These are phyloP conservation scores for Zymoseptoria pseudotritici DNA, from an alignment of 2,329 filamentous ascomycete genomes.

Conservation along the genomic window DNA sequence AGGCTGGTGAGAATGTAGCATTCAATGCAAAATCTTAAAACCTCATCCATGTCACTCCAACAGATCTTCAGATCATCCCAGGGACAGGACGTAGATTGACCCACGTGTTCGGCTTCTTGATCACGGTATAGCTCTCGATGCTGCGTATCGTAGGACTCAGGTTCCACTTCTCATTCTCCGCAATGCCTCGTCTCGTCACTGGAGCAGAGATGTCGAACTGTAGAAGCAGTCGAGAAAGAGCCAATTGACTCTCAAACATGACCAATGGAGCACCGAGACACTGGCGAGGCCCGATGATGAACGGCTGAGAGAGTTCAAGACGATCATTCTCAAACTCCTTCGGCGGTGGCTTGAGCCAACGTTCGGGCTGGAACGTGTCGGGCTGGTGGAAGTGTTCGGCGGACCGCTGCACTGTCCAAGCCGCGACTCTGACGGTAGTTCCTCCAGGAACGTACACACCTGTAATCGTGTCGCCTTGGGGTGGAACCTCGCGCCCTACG, in stretches of 20 bases:
- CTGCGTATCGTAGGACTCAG: background rate
- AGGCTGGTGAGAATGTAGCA: too few species aligned
- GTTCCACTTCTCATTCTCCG: background rate
- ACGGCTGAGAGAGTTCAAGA: slow-evolving; percentile 17
- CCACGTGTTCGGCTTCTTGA: too few species aligned
- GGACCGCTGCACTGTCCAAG: slow-evolving; percentile 3
- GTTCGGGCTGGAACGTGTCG: slow-evolving; percentile 24
- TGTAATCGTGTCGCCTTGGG: background rate
- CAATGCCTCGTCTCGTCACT: background rate
- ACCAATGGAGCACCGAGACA: slow-evolving; percentile 7
- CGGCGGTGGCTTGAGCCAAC: slow-evolving; percentile 19
- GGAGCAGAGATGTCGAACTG: background rate
- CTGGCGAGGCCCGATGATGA: slow-evolving; percentile 2
- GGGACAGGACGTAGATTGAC: too few species aligned
- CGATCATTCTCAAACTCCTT: slow-evolving; percentile 16
- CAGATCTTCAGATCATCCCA: too few species aligned
- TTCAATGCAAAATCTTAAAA: too few species aligned
- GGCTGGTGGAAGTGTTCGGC: slow-evolving; percentile 18
- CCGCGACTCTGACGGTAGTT: slow-evolving; percentile 4
- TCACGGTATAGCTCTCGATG: background rate
- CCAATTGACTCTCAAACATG: slow-evolving; percentile 22
- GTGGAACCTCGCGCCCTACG: background rate
- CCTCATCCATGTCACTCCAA: too few species aligned
- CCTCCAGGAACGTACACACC: slow-evolving; percentile 3
- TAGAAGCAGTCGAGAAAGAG: slow-evolving; percentile 27